Conservation (phyloP, 192 early-diverging fungal genomes). For the Gryganskiella cystojenkinii region DNA sequence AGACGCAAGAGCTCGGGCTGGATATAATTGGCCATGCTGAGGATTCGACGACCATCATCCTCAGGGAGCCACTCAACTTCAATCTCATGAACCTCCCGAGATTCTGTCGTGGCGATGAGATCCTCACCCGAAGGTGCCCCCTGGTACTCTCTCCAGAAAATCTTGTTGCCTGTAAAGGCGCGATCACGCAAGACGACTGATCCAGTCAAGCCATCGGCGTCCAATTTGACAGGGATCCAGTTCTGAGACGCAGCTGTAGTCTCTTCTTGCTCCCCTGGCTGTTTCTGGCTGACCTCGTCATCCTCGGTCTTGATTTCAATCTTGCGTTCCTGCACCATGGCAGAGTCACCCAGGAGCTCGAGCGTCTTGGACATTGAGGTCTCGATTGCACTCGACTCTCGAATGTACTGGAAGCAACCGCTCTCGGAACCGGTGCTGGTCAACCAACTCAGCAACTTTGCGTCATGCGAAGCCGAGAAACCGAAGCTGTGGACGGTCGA, state of each 20-base stretch:
- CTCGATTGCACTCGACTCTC: conserved; percentile 29
- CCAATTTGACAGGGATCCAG: conserved; percentile 38
- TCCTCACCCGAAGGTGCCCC: not conserved
- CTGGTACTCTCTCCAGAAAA: conserved; percentile 36
- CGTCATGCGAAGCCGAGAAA: conserved; percentile 51
- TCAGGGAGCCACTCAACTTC: conserved; percentile 18
- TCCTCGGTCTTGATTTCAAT: conserved; percentile 17
- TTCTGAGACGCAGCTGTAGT: not conserved
- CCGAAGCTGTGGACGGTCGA: conserved; percentile 53
- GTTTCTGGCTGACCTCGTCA: not conserved
- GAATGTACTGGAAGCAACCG: conserved; percentile 58
- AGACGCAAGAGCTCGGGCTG: conserved; percentile 41
- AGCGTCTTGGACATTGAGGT: conserved; percentile 46
- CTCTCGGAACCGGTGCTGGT: conserved; percentile 48
- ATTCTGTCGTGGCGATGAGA: not conserved
- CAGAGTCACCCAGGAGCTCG: conserved; percentile 25
- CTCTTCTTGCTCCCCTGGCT: not conserved
- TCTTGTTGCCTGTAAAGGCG: conserved; percentile 7
- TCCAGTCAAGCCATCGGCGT: conserved; percentile 27
- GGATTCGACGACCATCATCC: conserved; percentile 14
- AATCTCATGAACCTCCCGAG: conserved; percentile 5
- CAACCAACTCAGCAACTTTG: conserved; percentile 53
- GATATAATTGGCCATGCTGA: conserved; percentile 28
- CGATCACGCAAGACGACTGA: conserved; percentile 22
- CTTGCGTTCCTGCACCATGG: conserved; percentile 27